These are phyloP conservation scores for Tolypocladium tundrense DNA, from an alignment of 2,329 filamentous ascomycete species.

Conservation along the genomic window DNA sequence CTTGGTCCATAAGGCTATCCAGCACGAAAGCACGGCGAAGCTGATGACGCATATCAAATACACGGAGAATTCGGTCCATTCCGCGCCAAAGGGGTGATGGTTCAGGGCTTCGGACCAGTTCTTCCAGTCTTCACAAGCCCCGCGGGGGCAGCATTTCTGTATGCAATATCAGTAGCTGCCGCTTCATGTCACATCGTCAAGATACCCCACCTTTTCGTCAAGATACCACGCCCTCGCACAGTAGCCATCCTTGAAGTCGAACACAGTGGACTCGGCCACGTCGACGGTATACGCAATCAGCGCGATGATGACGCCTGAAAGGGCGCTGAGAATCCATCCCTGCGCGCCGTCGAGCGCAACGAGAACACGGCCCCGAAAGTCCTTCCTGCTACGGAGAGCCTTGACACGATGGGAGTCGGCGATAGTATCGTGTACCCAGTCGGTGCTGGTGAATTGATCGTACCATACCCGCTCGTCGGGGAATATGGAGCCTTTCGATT, in stretches of 20 bases:
- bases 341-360: constrained; percentile 78
- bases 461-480: constrained; percentile 92
- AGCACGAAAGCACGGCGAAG: constrained; percentile 63
- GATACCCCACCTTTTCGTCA: constrained; percentile 50
- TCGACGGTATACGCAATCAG: constrained; percentile 82
- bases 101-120: constrained; percentile 42
- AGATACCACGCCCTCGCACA: constrained; percentile 63
- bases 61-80: constrained; percentile 66
- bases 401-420: constrained; percentile 87
- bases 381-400: constrained; percentile 68
- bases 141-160: constrained; percentile 45
- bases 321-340: constrained; percentile 86
- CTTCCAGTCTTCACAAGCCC: constrained; percentile 45
- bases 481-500: constrained; percentile 56
- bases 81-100: constrained; percentile 31
- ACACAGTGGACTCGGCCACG: constrained; percentile 73
- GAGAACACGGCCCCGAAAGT: constrained; percentile 68
- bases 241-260: constrained; percentile 86
- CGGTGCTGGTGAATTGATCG: constrained; percentile 93
- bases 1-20: constrained; percentile 80
- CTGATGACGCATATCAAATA: constrained; percentile 64
- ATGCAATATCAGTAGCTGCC: background rate
- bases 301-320: constrained; percentile 81
- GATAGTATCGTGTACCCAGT: constrained; percentile 97
- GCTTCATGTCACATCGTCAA: background rate